A percentile compares a stretch with the other conserved stretches of the same genome.
Conservation (phyloP, 768 basidiomycete genomes). For the Calocybe gangraenosa region DNA sequence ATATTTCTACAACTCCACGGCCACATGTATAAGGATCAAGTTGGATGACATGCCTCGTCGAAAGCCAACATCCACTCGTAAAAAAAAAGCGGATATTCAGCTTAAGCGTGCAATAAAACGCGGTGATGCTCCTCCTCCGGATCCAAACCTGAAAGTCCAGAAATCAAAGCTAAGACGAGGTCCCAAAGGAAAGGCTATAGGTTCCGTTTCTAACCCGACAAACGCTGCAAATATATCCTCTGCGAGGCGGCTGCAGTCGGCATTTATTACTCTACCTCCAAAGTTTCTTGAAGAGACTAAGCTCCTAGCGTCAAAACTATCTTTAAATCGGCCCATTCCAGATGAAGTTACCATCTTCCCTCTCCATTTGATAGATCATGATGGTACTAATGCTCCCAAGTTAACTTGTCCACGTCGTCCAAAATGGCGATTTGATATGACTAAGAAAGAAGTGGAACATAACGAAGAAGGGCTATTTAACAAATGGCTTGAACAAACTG, state of each 20-base stretch:
- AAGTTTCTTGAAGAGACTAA: slow-evolving; percentile 60
- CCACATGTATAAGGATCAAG: no score
- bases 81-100: slow-evolving; percentile 70
- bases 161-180: slow-evolving; percentile 24
- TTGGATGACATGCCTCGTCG: slow-evolving; percentile 43
- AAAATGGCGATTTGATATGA: slow-evolving; percentile 83
- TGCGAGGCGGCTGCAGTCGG: slow-evolving; percentile 59
- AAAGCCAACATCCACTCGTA: slow-evolving; percentile 58
- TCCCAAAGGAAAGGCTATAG: slow-evolving; percentile 26
- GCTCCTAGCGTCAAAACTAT: slow-evolving; percentile 45
- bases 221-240: slow-evolving; percentile 31
- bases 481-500: slow-evolving; percentile 72
- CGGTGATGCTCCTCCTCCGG: slow-evolving; percentile 52
- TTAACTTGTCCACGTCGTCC: slow-evolving; percentile 66
- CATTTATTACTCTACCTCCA: slow-evolving; percentile 60
- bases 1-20: no score
- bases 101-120: slow-evolving; percentile 83
- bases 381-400: slow-evolving; percentile 13
- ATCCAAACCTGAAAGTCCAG: slow-evolving; percentile 26
- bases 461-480: slow-evolving; percentile 85
- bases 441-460: slow-evolving; percentile 82
- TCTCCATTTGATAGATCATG: slow-evolving; percentile 14
- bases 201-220: slow-evolving; percentile 17
- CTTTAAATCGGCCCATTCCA: slow-evolving; percentile 56
- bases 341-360: slow-evolving; percentile 33